Percentiles rank a stretch among this genome's conserved stretches.
Conservation (phyloP, 225 moss, liverwort and hornwort species). For the Physcomitrellopsis africana region DNA sequence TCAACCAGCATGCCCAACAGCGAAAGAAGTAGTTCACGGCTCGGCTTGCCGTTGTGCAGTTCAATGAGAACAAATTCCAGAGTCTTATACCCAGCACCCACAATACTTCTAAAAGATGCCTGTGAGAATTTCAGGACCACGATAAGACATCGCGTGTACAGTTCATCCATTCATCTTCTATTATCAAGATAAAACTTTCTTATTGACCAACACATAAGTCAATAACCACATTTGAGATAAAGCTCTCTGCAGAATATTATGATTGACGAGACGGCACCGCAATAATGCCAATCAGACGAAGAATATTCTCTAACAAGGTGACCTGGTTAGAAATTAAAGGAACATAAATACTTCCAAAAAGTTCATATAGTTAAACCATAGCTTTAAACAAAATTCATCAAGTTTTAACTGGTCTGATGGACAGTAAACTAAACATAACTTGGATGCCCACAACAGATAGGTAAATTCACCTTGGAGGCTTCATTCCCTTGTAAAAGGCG, state of each 20-base stretch:
- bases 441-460: slow-evolving; percentile 26
- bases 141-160: slow-evolving; percentile 16
- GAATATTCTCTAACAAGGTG: background rate
- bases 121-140: slow-evolving; percentile 36
- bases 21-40: slow-evolving; percentile 58
- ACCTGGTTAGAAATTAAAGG: background rate
- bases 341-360: background rate
- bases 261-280: slow-evolving; percentile 15
- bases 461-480: slow-evolving; percentile 66
- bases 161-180: slow-evolving; percentile 6
- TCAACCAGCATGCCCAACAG: slow-evolving; percentile 82
- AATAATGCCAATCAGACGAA: background rate
- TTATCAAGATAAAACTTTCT: background rate
- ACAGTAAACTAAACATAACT: background rate
- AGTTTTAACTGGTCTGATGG: background rate
- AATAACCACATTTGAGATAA: background rate
- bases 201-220: slow-evolving; percentile 6
- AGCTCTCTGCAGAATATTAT: background rate
- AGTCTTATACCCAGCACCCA: slow-evolving; percentile 73
- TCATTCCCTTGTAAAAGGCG: slow-evolving; percentile 76
- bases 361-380: background rate
- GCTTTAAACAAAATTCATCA: background rate
- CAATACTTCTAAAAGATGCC: slow-evolving; percentile 71
- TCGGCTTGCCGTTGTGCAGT: slow-evolving; percentile 68
- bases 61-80: slow-evolving; percentile 72